phyloP scores from a whole-genome alignment of 352 stramenopile genomes.

The Phytophthora nicotianae region DNA sequence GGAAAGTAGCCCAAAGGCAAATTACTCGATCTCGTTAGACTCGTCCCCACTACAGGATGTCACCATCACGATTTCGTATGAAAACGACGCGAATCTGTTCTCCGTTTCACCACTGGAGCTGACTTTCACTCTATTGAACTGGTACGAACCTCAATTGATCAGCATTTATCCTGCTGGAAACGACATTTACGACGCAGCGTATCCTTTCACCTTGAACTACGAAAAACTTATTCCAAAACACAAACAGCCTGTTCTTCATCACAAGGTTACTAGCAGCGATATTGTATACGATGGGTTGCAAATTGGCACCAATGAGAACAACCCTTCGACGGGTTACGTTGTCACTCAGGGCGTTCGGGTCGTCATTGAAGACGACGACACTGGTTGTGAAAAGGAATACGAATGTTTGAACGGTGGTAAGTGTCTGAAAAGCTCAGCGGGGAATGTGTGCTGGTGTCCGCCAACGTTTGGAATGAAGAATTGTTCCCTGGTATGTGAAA shows the following conservation, averaged over 20 bases:
- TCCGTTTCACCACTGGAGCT: slow-evolving; percentile 45
- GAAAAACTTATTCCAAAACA: slow-evolving; percentile 55
- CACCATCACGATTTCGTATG: slow-evolving; percentile 51
- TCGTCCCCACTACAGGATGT: slow-evolving; percentile 61
- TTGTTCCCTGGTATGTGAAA: slow-evolving; percentile 49
- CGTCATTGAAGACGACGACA: slow-evolving; percentile 69
- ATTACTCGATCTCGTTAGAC: slow-evolving; percentile 66
- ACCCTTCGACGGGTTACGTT: slow-evolving; percentile 35
- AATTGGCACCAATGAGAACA: slow-evolving; percentile 57
- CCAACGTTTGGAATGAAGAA: slow-evolving; percentile 63
- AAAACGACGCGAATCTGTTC: slow-evolving; percentile 43
- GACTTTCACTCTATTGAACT: slow-evolving; percentile 54
- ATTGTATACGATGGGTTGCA: slow-evolving; percentile 45
- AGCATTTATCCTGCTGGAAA: slow-evolving; percentile 50
- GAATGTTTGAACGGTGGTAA: slow-evolving; percentile 50
- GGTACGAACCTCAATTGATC: slow-evolving; percentile 58
- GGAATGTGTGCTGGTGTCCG: slow-evolving; percentile 53
- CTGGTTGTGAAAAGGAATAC: slow-evolving; percentile 66
- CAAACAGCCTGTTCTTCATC: slow-evolving; percentile 50
- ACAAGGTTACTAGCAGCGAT: slow-evolving; percentile 48
- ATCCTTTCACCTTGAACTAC: slow-evolving; percentile 60
- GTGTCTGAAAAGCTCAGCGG: slow-evolving; percentile 33
- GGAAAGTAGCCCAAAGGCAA: slow-evolving; percentile 46
- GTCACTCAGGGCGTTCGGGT: slow-evolving; percentile 47
- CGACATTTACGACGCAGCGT: slow-evolving; percentile 53